phyloP scores from a whole-genome alignment of 371 early-diverging fungal species.

The Mucor lusitanicus region DNA sequence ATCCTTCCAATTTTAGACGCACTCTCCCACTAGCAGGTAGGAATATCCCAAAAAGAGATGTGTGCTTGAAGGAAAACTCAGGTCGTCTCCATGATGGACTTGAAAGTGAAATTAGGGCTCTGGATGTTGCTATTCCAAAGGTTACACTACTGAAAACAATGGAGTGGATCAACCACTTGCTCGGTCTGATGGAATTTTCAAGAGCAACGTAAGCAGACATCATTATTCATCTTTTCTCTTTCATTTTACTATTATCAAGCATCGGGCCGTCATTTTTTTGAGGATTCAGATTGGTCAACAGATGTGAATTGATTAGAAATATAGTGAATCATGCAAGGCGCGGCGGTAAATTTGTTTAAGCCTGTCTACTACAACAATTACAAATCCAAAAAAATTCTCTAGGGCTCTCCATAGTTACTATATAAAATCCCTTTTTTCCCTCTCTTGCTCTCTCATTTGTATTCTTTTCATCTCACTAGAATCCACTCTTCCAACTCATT shows the following conservation, averaged over 20 bases:
- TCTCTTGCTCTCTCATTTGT: conserved; percentile 6
- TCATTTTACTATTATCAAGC: too few species aligned
- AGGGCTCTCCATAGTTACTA: background rate
- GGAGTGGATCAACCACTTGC: too few species aligned
- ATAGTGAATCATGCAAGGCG: conserved; percentile 13
- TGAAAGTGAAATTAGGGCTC: background rate
- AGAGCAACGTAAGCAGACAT: too few species aligned
- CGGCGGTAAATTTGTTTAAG: conserved; percentile 8
- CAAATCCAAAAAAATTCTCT: conserved; percentile 9
- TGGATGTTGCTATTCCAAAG: too few species aligned
- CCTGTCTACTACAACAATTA: conserved; percentile 3
- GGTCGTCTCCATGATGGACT: background rate
- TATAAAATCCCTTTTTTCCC: background rate
- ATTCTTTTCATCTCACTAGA: background rate
- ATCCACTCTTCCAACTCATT: background rate
- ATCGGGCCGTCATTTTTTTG: background rate
- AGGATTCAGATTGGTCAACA: background rate
- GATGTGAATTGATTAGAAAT: conserved; percentile 10
- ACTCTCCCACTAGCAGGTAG: background rate
- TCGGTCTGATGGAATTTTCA: too few species aligned
- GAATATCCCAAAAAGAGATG: background rate
- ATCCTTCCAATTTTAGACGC: background rate
- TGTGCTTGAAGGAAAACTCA: too few species aligned
- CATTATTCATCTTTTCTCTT: too few species aligned
- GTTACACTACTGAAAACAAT: too few species aligned